Evolutionary conservation across 305 asterid genomes (phyloP).

Genomic region (Fraxinus velutina): DNA sequence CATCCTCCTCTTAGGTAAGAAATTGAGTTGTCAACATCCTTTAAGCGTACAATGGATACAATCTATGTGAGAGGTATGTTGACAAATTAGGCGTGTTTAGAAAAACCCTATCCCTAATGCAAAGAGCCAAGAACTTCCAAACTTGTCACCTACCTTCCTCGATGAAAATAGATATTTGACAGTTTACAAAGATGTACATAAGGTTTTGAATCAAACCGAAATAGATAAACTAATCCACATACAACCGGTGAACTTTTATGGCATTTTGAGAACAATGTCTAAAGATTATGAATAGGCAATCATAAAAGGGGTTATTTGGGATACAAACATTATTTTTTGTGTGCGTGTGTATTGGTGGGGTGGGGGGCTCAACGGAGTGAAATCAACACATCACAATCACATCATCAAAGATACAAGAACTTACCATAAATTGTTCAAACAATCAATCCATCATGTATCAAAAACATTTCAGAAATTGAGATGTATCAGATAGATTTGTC

Average conservation of each 20-base stretch:
- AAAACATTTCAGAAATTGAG: neutral
- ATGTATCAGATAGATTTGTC: neutral
- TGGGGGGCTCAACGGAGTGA: neutral
- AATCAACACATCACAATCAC: neutral
- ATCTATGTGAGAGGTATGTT: neutral
- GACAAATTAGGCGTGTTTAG: neutral
- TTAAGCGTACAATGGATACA: neutral
- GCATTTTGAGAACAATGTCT: neutral
- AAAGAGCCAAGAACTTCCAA: neutral
- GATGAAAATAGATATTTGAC: neutral
- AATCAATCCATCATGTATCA: neutral
- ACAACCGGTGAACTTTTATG: neutral
- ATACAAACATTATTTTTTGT: neutral
- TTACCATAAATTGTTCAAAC: neutral
- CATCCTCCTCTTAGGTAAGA: neutral
- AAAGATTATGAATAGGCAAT: neutral
- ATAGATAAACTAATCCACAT: neutral
- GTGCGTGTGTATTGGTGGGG: neutral
- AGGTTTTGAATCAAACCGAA: neutral
- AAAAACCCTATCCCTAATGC: neutral
- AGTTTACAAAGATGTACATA: neutral
- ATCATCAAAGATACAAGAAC: neutral
- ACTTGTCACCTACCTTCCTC: neutral
- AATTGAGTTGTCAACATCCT: neutral
- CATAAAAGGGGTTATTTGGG: neutral